Percentiles rank a stretch among this genome's conserved stretches.
Conservation (phyloP, 2,329 filamentous ascomycete species). For the Xylariaceae sp. region DNA sequence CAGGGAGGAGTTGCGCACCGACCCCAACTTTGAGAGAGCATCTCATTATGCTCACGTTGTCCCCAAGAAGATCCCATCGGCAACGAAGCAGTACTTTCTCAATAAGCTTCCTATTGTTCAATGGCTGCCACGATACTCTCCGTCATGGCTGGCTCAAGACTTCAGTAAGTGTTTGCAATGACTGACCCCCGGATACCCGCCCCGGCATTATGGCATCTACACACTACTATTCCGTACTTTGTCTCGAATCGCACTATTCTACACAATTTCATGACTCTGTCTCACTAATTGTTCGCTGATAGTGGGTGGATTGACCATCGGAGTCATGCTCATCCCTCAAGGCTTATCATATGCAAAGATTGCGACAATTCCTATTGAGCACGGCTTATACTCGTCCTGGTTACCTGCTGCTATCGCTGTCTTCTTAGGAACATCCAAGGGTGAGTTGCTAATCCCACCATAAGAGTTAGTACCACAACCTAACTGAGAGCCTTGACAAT, state of each 20-base stretch:
- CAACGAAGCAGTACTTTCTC: conserved; percentile 50
- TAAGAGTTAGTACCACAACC: too few species aligned
- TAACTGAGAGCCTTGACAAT: too few species aligned
- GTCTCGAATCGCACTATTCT: too few species aligned
- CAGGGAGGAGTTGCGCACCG: conserved; percentile 33
- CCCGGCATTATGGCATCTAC: too few species aligned
- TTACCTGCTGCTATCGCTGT: conserved; percentile 54
- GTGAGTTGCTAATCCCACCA: conserved; percentile 29
- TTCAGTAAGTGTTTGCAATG: conserved; percentile 29
- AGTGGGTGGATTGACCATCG: conserved; percentile 57
- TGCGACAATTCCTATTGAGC: conserved; percentile 57
- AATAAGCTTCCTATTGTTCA: conserved; percentile 60
- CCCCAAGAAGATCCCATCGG: conserved; percentile 45
- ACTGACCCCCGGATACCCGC: not conserved
- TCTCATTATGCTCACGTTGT: conserved; percentile 28
- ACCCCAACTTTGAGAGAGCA: conserved; percentile 35
- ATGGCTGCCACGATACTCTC: conserved; percentile 60
- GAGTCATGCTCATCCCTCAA: conserved; percentile 58
- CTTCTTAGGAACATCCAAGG: conserved; percentile 60
- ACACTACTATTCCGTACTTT: too few species aligned
- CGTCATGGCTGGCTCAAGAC: conserved; percentile 59
- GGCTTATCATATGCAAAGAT: conserved; percentile 60
- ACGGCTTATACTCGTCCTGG: conserved; percentile 59
- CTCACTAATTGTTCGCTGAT: conserved; percentile 5
- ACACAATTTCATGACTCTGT: not conserved